Base-by-base conservation (phyloP, 345 rosid species). In the Eucalyptus guilfoylei region DNA sequence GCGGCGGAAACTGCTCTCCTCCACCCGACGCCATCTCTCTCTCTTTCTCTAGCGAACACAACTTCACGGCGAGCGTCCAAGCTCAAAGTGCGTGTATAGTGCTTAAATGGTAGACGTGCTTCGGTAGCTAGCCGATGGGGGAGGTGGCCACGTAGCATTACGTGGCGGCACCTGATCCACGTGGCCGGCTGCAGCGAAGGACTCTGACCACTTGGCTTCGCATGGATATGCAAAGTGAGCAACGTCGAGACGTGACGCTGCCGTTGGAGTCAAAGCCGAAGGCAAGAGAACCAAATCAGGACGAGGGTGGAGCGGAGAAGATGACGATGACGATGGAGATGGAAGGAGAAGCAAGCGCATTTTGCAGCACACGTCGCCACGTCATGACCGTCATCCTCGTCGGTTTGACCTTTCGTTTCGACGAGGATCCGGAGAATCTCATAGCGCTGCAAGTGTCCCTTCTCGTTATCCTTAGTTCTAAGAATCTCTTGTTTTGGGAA, bases 11-110 rank as follows among this genome's bases (percentile, higher is more conserved):
- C 64, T 87, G 76, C 76, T 87, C 88, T 8, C 80, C 89, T 26
- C 88, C 91, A 11, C 86, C 30, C 1, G 95, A 94, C n/a, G 98
- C 94, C 98, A 96, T 96, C 32, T 86, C 86, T 48, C 44, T 24
- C 23, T 67, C 49, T 62, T 5, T 30, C 44, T 60, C 87, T 86
- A 16, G 42, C 3, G 28, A 50, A 50, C 60, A 86, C 87, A 6
- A 32, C 4, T 45, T 87, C 47, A 15, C 48, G 47, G 49, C 37
- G 62, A 52, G n/a, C 26, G 88, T 72, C 45, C 45, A 37, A 72
- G 13, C 81, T 37, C 81, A 40, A 37, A 72, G 81, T 11, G 45
- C 8, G 45, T 19, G 44, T 17, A 19, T 9, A 37, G 81, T 37
- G 45, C 26, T 72, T 72, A 72, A 72, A 37, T 72, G 81, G 81